Evolutionary conservation across 768 basidiomycete genomes (phyloP), one percentile per base, ranked within the genome.

Genomic region (Gloeophyllum trabeum): DNA sequence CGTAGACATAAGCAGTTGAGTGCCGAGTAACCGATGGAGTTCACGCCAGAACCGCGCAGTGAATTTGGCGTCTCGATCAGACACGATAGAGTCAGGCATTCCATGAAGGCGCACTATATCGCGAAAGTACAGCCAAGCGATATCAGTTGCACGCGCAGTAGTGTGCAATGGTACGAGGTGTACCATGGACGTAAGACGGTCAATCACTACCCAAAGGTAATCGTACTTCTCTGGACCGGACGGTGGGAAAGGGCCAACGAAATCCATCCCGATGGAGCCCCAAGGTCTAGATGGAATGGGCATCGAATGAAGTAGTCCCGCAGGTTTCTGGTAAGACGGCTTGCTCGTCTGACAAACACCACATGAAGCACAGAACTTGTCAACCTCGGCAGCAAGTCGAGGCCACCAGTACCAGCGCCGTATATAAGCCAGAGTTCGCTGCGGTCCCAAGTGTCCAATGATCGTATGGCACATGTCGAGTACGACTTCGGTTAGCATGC

Each of bases 221-320:
- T 58, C 56, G 12, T 30, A 56, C 0, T 46, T 48, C 3, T n/a
- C n/a, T n/a, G n/a, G n/a, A n/a, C 51, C 14, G 0, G 35, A 52
- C n/a, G 45, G 35, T 16, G 61, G 63, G 2, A 64, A 44, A 1
- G 53, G 55, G 0, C 52, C 61, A 0, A 64, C 38, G 20, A 64
- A 64, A 42, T 65, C 62, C 20, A 65, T 58, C 0, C 59, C 57
- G 0, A 66, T 60, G 0, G 54, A 51, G 4, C 61, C 57, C 61
- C 58, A 63, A 0, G 62, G 64, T 5, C 46, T 37, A 0, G 42
- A 48, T 0, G 56, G 59, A 0, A 59, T 40, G 0, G 53, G 57
- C 10, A 56, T 43, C 2, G 49, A 32, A 22, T 60, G 56, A 0
- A 59, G 45, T 14, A 54, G 46, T 14, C 61, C 60, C 13, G 32